Conservation (phyloP, 208 protist genomes). For the Tetramitus jugosus region DNA sequence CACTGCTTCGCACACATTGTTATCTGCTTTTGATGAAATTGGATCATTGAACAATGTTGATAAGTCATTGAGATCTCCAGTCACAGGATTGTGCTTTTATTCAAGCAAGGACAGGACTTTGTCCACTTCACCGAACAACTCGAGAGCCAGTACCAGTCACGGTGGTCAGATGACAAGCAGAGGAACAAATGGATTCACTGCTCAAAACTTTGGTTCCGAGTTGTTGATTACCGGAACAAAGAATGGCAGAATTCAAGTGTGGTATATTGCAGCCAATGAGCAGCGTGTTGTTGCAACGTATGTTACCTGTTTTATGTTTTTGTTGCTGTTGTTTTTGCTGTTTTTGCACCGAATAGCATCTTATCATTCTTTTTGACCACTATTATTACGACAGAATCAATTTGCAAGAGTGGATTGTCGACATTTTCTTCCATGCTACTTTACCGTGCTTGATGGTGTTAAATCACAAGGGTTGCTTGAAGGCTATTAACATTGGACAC, state of each 20-base stretch:
- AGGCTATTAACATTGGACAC: neutral
- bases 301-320: neutral
- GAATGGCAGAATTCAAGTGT: neutral
- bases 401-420: neutral
- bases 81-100: slow-evolving; percentile 5
- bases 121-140: too few species aligned
- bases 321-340: neutral
- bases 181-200: too few species aligned
- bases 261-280: neutral
- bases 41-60: neutral
- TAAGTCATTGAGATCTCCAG: neutral
- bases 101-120: neutral
- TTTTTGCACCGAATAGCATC: too few species aligned
- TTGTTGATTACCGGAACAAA: neutral
- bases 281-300: neutral
- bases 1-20: neutral
- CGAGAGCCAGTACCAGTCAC: too few species aligned
- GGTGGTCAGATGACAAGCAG: too few species aligned
- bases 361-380: too few species aligned
- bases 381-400: neutral
- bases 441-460: slow-evolving; percentile 4
- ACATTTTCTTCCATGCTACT: neutral
- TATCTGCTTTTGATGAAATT: neutral
- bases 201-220: too few species aligned
- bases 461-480: slow-evolving; percentile 6